Evolutionary conservation across 306 rosid species (phyloP).

Genomic region (Prosopis cineraria): DNA sequence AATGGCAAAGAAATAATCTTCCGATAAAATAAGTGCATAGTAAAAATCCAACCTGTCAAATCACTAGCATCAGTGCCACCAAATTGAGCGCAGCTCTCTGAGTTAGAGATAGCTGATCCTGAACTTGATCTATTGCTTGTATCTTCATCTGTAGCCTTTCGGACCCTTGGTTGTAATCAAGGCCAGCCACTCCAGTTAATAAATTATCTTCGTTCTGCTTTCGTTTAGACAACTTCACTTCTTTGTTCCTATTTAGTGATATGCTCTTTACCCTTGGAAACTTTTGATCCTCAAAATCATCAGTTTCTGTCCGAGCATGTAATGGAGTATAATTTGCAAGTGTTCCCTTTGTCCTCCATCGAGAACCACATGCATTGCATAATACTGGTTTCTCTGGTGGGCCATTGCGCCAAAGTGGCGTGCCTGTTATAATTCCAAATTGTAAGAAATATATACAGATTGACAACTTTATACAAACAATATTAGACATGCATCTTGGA

Average conservation of each 20-base stretch:
- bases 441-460: conserved; percentile 41
- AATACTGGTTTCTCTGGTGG: conserved; percentile 97
- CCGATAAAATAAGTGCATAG: conserved; percentile 25
- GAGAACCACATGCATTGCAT: conserved; percentile 99
- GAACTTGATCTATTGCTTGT: conserved; percentile 92
- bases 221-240: conserved; percentile 68
- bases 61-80: conserved; percentile 86
- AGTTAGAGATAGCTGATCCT: conserved; percentile 91
- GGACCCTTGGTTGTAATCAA: conserved; percentile 68
- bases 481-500: conserved; percentile 13
- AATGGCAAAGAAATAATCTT: conserved; percentile 23
- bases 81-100: conserved; percentile 94
- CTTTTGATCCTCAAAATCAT: conserved; percentile 76
- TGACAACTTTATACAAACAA: conserved; percentile 25
- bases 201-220: conserved; percentile 62
- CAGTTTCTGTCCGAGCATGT: conserved; percentile 90
- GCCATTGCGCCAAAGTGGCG: conserved; percentile 99
- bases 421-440: conserved; percentile 67
- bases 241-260: conserved; percentile 75
- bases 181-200: conserved; percentile 45
- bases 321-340: conserved; percentile 96
- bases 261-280: conserved; percentile 70
- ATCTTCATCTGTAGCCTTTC: conserved; percentile 74
- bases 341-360: conserved; percentile 99
- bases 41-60: conserved; percentile 78